Evolutionary conservation across 2,329 filamentous ascomycete genomes (phyloP), one percentile per base, ranked within the genome.

Genomic region (Celoporthe dispersa): DNA sequence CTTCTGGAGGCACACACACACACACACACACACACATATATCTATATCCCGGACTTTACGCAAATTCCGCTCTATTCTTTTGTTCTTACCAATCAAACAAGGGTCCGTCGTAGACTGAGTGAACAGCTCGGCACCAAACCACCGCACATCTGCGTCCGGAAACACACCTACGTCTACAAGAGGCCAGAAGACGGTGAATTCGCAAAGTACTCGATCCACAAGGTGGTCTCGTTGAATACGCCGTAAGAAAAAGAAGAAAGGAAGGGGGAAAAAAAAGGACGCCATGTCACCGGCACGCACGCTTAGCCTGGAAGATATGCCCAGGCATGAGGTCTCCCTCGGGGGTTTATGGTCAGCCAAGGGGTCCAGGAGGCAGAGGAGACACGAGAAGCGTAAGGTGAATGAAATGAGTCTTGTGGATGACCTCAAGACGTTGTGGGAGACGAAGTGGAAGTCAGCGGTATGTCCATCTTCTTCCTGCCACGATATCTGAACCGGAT

Each of bases 371-470:
- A 61, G 28, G 25, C 65, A 25, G 48, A 66, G 25, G 51, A 53
- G 28, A 37, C 53, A 35, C 6, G 25, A 51, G 39, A 64, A 33
- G 39, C 62, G 41, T 3, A 25, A 33, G 7, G 35, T 61, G 9
- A 9, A 22, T 11, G 53, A 67, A n/a, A 0, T 51, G n/a, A 39
- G 60, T 16, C 35, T 67, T 7, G 53, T 5, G 5, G 65, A 60
- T n/a, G 65, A 67, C 28, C 25, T 91, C 73, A 82, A 86, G 75
- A 85, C 85, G 12, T 80, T 92, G 37, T 94, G 92, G 91, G 90
- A 92, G 80, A 92, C 89, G 8, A 93, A 92, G 79, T 94, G 91
- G 91, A 90, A 90, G 79, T 82, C 86, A 89, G 90, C 80, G 69
- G 85, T 75, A n/a, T 55, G 28, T 41, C 7, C 16, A 3, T 44